A percentile compares a stretch with the other conserved stretches of the same genome.
phyloP scores from a whole-genome alignment of 2,329 filamentous ascomycete species.

The Mycosphaerella arachidis region DNA sequence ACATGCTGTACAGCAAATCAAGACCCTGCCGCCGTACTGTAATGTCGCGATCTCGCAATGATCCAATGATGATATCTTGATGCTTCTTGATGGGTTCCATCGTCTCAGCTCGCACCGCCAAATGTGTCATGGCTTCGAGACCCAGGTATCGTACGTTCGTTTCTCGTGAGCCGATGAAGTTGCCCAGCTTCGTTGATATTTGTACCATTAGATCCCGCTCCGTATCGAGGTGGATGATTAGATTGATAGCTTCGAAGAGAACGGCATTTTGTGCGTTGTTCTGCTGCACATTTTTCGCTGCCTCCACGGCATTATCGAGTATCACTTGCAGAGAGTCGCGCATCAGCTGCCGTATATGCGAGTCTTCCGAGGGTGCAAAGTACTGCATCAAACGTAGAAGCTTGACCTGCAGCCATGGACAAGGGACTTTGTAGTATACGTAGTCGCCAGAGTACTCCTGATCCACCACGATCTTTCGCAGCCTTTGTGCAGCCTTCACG shows the following conservation, averaged over 20 bases:
- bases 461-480: slow-evolving; percentile 88
- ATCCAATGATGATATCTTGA: slow-evolving; percentile 91
- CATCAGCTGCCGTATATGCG: slow-evolving; percentile 84
- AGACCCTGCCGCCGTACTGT: slow-evolving; percentile 93
- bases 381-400: slow-evolving; percentile 88
- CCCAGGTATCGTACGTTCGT: slow-evolving; percentile 97
- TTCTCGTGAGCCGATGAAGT: slow-evolving; percentile 94
- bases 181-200: slow-evolving; percentile 83
- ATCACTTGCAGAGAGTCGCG: slow-evolving; percentile 88
- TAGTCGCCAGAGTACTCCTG: slow-evolving; percentile 87
- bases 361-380: slow-evolving; percentile 93
- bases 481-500: slow-evolving; percentile 80
- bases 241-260: slow-evolving; percentile 95
- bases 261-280: slow-evolving; percentile 99
- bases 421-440: slow-evolving; percentile 98
- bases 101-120: slow-evolving; percentile 88
- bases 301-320: slow-evolving; percentile 83
- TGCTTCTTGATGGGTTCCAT: slow-evolving; percentile 97
- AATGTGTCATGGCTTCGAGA: slow-evolving; percentile 95
- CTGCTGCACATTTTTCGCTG: slow-evolving; percentile 97
- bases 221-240: slow-evolving; percentile 95
- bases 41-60: slow-evolving; percentile 90
- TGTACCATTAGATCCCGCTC: slow-evolving; percentile 94
- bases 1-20: slow-evolving; percentile 99
- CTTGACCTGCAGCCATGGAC: slow-evolving; percentile 97